A percentile compares a stretch with the other conserved stretches of the same genome.
phyloP scores from a whole-genome alignment of 441 rosid species.

The Breynia disticha region DNA sequence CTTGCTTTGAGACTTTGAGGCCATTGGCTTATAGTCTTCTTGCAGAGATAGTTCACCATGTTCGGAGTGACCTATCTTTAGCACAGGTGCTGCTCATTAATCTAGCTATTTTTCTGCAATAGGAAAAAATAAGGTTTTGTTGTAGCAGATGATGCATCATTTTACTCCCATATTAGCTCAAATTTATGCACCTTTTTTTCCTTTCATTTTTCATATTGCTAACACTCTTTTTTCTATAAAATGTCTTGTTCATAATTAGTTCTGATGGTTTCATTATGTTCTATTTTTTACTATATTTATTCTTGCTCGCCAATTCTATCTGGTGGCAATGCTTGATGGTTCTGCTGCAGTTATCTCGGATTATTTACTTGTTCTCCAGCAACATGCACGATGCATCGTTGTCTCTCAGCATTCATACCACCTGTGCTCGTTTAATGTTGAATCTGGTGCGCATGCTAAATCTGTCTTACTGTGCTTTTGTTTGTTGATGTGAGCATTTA shows the following conservation, averaged over 20 bases:
- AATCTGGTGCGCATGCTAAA: slow-evolving; percentile 59
- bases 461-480: slow-evolving; percentile 11
- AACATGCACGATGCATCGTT: slow-evolving; percentile 97
- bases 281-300: no score
- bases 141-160: no score
- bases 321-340: slow-evolving; percentile 12
- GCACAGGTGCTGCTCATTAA: slow-evolving; percentile 48
- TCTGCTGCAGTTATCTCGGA: slow-evolving; percentile 77
- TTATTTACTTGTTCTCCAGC: slow-evolving; percentile 90
- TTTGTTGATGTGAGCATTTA: background rate
- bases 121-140: no score
- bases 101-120: background rate
- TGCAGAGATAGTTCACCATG: slow-evolving; percentile 99
- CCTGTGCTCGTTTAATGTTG: slow-evolving; percentile 95
- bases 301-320: background rate
- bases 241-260: no score
- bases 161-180: no score
- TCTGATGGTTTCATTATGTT: no score
- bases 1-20: slow-evolving; percentile 93
- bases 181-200: no score
- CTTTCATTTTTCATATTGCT: no score
- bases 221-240: background rate
- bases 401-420: slow-evolving; percentile 87
- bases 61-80: slow-evolving; percentile 78
- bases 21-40: slow-evolving; percentile 97